Evolutionary conservation across 1,284 basidiomycete genomes (phyloP).

Genomic region (Sanguinoderma infundibulare): DNA sequence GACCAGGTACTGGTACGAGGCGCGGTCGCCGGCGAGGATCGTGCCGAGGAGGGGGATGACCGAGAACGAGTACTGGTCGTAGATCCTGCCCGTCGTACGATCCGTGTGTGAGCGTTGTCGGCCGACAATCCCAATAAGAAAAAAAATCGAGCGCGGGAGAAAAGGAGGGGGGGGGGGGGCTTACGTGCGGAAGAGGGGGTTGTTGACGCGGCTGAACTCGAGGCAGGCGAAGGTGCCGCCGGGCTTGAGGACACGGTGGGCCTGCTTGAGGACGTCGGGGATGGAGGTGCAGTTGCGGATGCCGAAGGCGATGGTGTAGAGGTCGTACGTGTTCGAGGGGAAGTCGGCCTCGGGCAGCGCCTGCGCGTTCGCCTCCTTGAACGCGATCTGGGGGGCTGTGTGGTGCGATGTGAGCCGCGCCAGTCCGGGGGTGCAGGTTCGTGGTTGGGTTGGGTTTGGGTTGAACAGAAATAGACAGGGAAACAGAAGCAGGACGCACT

Average conservation of each 20-base stretch:
- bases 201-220: conserved; percentile 95
- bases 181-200: conserved; percentile 87
- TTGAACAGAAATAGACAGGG: neutral
- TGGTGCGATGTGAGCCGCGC: too few relatives aligned
- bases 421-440: too few relatives aligned
- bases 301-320: conserved; percentile 99
- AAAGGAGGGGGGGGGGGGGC: conserved; percentile 35
- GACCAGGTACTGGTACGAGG: conserved; percentile 97
- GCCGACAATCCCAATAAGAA: too few relatives aligned
- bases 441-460: too few relatives aligned
- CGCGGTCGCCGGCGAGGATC: conserved; percentile 93
- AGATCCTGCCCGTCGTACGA: conserved; percentile 67
- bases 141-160: neutral
- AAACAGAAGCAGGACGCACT: conserved; percentile 58
- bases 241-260: conserved; percentile 94
- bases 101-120: neutral
- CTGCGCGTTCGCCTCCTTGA: conserved; percentile 95
- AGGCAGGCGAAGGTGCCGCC: conserved; percentile 96
- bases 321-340: conserved; percentile 84
- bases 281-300: conserved; percentile 98
- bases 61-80: conserved; percentile 96
- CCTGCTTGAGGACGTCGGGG: conserved; percentile 87
- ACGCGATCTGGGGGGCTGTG: conserved; percentile 90
- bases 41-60: conserved; percentile 95
- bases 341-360: conserved; percentile 70